Evolutionary conservation across 176 grass and related monocot genomes (phyloP), one percentile per base, ranked within the genome.

Genomic region (Aegilops bicornis): DNA sequence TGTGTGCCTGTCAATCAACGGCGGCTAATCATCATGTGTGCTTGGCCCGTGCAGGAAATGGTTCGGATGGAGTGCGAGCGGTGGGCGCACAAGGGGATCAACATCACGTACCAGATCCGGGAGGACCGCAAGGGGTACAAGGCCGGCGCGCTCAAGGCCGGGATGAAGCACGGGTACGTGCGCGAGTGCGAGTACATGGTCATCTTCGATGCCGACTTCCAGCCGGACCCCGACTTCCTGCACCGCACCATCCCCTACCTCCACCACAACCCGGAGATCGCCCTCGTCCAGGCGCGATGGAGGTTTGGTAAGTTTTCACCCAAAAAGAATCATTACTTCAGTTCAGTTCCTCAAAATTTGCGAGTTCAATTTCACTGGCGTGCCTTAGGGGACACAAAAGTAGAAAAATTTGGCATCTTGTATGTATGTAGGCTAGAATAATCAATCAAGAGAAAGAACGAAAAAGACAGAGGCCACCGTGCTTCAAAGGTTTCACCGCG

Each of bases 151-250:
- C 93, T 98, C 4, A 86, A 83, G 61, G 90, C 89, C 13, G 96
- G 96, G 8, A 98, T 98, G 96, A 89, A 82, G 83, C 92, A 95
- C 84, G 83, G 87, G 12, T 98, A 98, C 86, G 96, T 98, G 15
- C 75, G 91, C 8, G 76, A 79, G 1, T 98, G 96, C 89, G 96
- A 98, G 79, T 98, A 86, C 87, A 82, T 95, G 39, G 93, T 29
- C 31, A 94, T 98, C 85, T 98, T 98, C 60, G 93, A 98, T 47
- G 96, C 96, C 82, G 93, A 98, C 86, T 98, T 98, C 90, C 96
- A 98, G 80, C 93, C 96, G 0, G 91, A 94, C 73, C 85, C 96
- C 10, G 91, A 94, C 89, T 98, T 74, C 87, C 90, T 98, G 20
- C 83, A 83, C 69, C 87, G 91, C 72, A 84, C 96, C 91, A 77